These are phyloP conservation scores for Scheffersomyces parashehatae DNA, from an alignment of 1,139 yeast genomes.

Conservation along the genomic window DNA sequence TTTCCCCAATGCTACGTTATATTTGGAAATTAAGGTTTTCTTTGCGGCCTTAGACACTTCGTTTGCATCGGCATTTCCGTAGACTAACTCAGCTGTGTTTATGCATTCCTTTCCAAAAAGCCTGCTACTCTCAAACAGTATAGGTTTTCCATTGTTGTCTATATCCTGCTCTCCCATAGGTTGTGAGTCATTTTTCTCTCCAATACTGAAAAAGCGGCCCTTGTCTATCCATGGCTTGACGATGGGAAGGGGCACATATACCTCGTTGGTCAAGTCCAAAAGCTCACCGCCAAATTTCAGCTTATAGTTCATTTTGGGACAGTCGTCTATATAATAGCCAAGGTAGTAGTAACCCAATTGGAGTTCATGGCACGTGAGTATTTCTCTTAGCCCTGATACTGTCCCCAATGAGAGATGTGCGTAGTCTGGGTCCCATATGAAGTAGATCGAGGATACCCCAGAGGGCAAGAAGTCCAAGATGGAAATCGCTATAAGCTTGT, in stretches of 20 bases:
- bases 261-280: slow-evolving; percentile 52
- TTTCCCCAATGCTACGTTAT: no score
- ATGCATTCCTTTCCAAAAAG: slow-evolving; percentile 10
- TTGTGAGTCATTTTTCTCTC: slow-evolving; percentile 11
- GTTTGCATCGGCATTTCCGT: slow-evolving; percentile 23
- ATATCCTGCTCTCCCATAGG: slow-evolving; percentile 14
- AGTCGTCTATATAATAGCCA: slow-evolving; percentile 78
- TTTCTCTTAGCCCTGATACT: slow-evolving; percentile 71
- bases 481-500: slow-evolving; percentile 68
- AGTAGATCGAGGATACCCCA: slow-evolving; percentile 81
- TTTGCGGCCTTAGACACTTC: no score
- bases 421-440: slow-evolving; percentile 85
- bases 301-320: slow-evolving; percentile 83
- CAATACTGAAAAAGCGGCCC: slow-evolving; percentile 44
- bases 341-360: slow-evolving; percentile 58
- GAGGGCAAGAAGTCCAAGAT: slow-evolving; percentile 77
- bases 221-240: slow-evolving; percentile 31
- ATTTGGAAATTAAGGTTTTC: no score
- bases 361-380: slow-evolving; percentile 49
- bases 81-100: slow-evolving; percentile 38
- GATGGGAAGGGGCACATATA: slow-evolving; percentile 43
- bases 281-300: slow-evolving; percentile 75
- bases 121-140: slow-evolving; percentile 11
- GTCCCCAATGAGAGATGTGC: slow-evolving; percentile 75
- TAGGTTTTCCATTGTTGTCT: slow-evolving; percentile 19